A percentile compares a stretch with the other conserved stretches of the same genome.
Evolutionary conservation across 257 asterid genomes (phyloP).

Genomic region (Primulina eburnea): DNA sequence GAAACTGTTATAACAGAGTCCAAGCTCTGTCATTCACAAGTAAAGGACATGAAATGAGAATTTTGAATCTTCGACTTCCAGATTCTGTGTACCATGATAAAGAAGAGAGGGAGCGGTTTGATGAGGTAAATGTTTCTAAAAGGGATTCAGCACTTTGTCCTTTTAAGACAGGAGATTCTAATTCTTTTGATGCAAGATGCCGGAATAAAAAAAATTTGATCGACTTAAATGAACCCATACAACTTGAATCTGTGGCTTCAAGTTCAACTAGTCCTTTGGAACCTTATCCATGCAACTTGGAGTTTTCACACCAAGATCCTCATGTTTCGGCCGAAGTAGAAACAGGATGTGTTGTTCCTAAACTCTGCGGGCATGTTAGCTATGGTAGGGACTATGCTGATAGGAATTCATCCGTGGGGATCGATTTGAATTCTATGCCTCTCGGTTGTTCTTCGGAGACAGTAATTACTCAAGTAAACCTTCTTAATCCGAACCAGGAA

Average conservation of each 20-base stretch:
- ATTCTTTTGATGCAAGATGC: slow-evolving; percentile 30
- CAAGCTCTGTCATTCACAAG: slow-evolving; percentile 24
- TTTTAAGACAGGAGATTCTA: slow-evolving; percentile 25
- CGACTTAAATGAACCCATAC: slow-evolving; percentile 67
- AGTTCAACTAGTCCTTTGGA: slow-evolving; percentile 31
- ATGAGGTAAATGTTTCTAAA: slow-evolving; percentile 25
- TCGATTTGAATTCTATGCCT: slow-evolving; percentile 52
- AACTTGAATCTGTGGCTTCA: slow-evolving; percentile 33
- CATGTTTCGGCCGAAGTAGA: slow-evolving; percentile 26
- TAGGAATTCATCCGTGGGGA: slow-evolving; percentile 22
- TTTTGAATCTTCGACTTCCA: slow-evolving; percentile 49
- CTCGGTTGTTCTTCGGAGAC: slow-evolving; percentile 26
- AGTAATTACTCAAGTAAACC: slow-evolving; percentile 23
- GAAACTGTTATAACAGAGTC: slow-evolving; percentile 24
- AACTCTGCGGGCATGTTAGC: slow-evolving; percentile 19
- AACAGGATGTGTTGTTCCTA: slow-evolving; percentile 24
- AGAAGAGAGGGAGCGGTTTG: slow-evolving; percentile 33
- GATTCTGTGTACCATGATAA: slow-evolving; percentile 32
- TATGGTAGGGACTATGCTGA: slow-evolving; percentile 26
- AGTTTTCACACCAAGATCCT: slow-evolving; percentile 23
- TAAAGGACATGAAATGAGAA: slow-evolving; percentile 29
- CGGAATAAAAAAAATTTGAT: slow-evolving; percentile 32
- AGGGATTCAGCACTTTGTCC: slow-evolving; percentile 30
- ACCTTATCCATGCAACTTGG: slow-evolving; percentile 25
- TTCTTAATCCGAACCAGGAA: slow-evolving; percentile 23